phyloP scores from a whole-genome alignment of 768 basidiomycete species.

The Podaxis rugospora region DNA sequence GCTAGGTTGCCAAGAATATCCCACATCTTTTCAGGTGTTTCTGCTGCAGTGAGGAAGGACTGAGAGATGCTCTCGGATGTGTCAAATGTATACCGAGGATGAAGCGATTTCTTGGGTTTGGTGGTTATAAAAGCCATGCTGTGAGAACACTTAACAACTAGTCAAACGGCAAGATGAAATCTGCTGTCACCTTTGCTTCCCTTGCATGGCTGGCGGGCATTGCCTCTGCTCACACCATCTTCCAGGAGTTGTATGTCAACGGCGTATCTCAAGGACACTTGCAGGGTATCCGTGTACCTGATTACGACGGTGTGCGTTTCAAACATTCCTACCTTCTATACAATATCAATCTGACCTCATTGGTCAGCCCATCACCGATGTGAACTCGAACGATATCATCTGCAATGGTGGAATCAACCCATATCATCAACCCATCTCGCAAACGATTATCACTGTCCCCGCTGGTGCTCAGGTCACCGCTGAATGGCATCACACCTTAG shows the following conservation, averaged over 20 bases:
- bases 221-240: neutral
- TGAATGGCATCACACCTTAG: constrained; percentile 48
- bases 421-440: constrained; percentile 42
- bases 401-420: constrained; percentile 61
- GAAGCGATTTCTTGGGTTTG: neutral
- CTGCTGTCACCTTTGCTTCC: neutral
- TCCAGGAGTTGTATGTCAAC: constrained; percentile 42
- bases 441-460: constrained; percentile 40
- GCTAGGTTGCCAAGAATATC: neutral
- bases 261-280: constrained; percentile 38
- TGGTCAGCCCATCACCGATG: constrained; percentile 49
- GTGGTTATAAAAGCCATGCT: neutral
- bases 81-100: neutral
- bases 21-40: neutral
- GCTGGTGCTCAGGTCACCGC: constrained; percentile 50
- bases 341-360: neutral
- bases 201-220: neutral
- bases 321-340: neutral
- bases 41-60: neutral
- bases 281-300: constrained; percentile 32
- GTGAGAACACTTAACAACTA: too few species aligned
- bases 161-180: neutral
- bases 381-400: constrained; percentile 50
- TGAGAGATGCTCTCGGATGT: neutral
- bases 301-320: constrained; percentile 32